Percentiles rank a stretch among this genome's conserved stretches.
Conservation (phyloP, 2,329 filamentous ascomycete genomes). For the Fusarium citri region DNA sequence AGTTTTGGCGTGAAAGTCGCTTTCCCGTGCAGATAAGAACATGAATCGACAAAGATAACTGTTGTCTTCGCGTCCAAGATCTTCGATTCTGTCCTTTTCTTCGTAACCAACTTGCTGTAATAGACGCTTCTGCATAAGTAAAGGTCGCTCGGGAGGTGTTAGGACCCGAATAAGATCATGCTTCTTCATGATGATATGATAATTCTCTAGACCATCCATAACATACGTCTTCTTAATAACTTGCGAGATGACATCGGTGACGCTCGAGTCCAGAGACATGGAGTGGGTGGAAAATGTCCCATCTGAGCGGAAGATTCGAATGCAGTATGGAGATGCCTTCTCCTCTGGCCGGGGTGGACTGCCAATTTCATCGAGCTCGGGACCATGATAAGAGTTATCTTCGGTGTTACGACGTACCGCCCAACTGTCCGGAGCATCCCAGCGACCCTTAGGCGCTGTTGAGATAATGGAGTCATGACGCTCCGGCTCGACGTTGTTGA, state of each 20-base stretch:
- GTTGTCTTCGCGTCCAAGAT: slow-evolving; percentile 95
- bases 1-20: slow-evolving; percentile 74
- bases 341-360: slow-evolving; percentile 78
- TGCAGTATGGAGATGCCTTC: slow-evolving; percentile 83
- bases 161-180: slow-evolving; percentile 90
- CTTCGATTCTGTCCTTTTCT: slow-evolving; percentile 86
- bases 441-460: slow-evolving; percentile 67
- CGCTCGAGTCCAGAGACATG: slow-evolving; percentile 83
- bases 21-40: slow-evolving; percentile 90
- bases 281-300: slow-evolving; percentile 95
- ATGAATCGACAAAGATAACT: slow-evolving; percentile 97
- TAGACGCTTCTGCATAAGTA: slow-evolving; percentile 91
- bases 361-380: slow-evolving; percentile 76
- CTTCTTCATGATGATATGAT: slow-evolving; percentile 94
- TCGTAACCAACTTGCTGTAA: slow-evolving; percentile 93
- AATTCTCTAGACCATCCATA: slow-evolving; percentile 90
- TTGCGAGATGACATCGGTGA: slow-evolving; percentile 87
- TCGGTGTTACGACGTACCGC: slow-evolving; percentile 82
- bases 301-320: slow-evolving; percentile 93
- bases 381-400: slow-evolving; percentile 67
- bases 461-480: slow-evolving; percentile 51
- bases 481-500: slow-evolving; percentile 59
- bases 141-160: slow-evolving; percentile 79
- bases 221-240: slow-evolving; percentile 95
- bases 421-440: slow-evolving; percentile 98